Conservation (phyloP, 192 early-diverging fungal genomes). For the Irineochytrium annulatum region DNA sequence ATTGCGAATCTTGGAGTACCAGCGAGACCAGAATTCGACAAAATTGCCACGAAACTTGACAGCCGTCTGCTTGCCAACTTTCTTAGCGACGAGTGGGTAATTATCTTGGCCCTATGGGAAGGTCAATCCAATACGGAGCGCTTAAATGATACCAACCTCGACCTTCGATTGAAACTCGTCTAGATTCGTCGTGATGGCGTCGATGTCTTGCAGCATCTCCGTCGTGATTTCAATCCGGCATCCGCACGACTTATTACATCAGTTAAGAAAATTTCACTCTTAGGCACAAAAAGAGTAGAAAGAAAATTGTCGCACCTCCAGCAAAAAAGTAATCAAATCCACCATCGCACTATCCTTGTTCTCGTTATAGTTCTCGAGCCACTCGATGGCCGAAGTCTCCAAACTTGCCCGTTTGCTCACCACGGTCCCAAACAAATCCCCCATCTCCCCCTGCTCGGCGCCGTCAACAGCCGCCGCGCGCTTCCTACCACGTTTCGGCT, state of each 20-base stretch:
- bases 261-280: not conserved
- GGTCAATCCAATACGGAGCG: not conserved
- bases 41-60: constrained; percentile 66
- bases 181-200: constrained; percentile 50
- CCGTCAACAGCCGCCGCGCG: not conserved
- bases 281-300: constrained; percentile 1
- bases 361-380: constrained; percentile 63
- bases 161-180: constrained; percentile 59
- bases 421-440: constrained; percentile 21
- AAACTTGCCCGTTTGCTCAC: constrained; percentile 34
- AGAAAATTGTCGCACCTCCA: constrained; percentile 42
- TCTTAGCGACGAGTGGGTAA: constrained; percentile 75
- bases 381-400: constrained; percentile 61
- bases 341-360: constrained; percentile 52
- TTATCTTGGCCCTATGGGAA: constrained; percentile 28
- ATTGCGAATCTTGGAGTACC: constrained; percentile 20
- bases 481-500: not conserved
- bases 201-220: constrained; percentile 51
- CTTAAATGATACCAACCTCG: constrained; percentile 40
- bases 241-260: constrained; percentile 46
- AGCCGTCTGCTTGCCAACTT: constrained; percentile 20
- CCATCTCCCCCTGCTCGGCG: not conserved
- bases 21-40: constrained; percentile 60
- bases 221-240: constrained; percentile 42
- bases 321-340: constrained; percentile 72